Evolutionary conservation across 31 red algal genomes (phyloP).

Genomic region (Asparagopsis taxiformis): DNA sequence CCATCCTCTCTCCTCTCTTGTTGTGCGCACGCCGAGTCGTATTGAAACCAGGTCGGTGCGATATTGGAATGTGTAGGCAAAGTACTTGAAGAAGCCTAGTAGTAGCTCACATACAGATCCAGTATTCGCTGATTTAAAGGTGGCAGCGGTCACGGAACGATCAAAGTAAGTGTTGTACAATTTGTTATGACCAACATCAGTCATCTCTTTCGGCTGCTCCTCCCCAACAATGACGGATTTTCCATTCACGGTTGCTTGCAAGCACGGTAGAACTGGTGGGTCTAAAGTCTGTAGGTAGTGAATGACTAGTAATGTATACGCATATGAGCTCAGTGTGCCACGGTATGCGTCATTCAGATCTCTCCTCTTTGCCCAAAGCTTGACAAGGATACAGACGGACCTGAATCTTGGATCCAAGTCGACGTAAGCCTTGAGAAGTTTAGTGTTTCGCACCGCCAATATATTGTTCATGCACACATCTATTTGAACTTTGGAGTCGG

Average conservation of each 20-base stretch:
- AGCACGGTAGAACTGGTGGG: slow-evolving; percentile 79
- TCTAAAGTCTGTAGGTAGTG: slow-evolving; percentile 77
- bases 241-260: slow-evolving; percentile 82
- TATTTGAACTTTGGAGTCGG: slow-evolving; percentile 67
- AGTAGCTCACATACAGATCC: slow-evolving; percentile 72
- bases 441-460: slow-evolving; percentile 85
- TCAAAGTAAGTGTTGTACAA: slow-evolving; percentile 92
- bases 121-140: slow-evolving; percentile 50
- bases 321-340: slow-evolving; percentile 97
- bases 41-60: slow-evolving; percentile 74
- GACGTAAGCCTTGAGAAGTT: slow-evolving; percentile 82
- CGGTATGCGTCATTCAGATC: slow-evolving; percentile 90
- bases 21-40: slow-evolving; percentile 56
- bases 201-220: slow-evolving; percentile 35
- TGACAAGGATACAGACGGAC: slow-evolving; percentile 85
- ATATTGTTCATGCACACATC: slow-evolving; percentile 98
- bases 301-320: slow-evolving; percentile 92
- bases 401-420: slow-evolving; percentile 84
- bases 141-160: slow-evolving; percentile 43
- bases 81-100: slow-evolving; percentile 93
- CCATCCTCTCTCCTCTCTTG: slow-evolving; percentile 64
- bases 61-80: slow-evolving; percentile 80
- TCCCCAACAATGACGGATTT: slow-evolving; percentile 19
- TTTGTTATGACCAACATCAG: slow-evolving; percentile 31
- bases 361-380: slow-evolving; percentile 93